phyloP scores from a whole-genome alignment of 345 rosid species.

The Atalantia buxifolia region DNA sequence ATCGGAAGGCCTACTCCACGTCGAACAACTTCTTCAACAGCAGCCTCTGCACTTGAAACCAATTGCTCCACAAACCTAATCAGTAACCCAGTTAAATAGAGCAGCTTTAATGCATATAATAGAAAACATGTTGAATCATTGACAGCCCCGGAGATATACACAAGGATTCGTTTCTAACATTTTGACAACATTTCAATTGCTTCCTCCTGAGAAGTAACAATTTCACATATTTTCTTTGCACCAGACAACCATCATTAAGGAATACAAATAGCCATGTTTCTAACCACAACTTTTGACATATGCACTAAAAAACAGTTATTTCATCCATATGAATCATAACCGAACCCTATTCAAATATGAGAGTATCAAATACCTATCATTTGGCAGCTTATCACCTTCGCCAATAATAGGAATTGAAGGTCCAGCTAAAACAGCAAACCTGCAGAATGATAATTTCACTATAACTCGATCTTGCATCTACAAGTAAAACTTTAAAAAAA shows the following conservation, averaged over 20 bases:
- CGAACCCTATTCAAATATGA: neutral
- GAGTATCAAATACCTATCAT: constrained; percentile 61
- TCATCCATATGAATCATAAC: neutral
- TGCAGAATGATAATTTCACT: constrained; percentile 29
- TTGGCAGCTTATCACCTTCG: constrained; percentile 95
- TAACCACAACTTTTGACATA: no score
- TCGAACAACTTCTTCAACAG: constrained; percentile 89
- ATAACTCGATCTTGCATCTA: constrained; percentile 15
- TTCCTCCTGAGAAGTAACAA: no score
- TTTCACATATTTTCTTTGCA: neutral
- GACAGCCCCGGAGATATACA: no score
- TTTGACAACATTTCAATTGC: no score
- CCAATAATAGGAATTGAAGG: constrained; percentile 98
- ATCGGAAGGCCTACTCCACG: constrained; percentile 65
- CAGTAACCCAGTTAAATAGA: constrained; percentile 9
- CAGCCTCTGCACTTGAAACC: constrained; percentile 97
- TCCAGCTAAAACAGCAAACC: constrained; percentile 94
- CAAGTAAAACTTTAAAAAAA: neutral
- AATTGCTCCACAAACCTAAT: constrained; percentile 89
- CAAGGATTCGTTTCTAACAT: no score
- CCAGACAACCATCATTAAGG: no score
- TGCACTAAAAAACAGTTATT: neutral
- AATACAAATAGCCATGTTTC: neutral
- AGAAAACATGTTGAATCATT: no score
- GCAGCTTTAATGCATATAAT: neutral